Percentiles rank a stretch among this genome's conserved stretches.
Conservation (phyloP, 768 basidiomycete genomes). For the Lactifluus piperatus region DNA sequence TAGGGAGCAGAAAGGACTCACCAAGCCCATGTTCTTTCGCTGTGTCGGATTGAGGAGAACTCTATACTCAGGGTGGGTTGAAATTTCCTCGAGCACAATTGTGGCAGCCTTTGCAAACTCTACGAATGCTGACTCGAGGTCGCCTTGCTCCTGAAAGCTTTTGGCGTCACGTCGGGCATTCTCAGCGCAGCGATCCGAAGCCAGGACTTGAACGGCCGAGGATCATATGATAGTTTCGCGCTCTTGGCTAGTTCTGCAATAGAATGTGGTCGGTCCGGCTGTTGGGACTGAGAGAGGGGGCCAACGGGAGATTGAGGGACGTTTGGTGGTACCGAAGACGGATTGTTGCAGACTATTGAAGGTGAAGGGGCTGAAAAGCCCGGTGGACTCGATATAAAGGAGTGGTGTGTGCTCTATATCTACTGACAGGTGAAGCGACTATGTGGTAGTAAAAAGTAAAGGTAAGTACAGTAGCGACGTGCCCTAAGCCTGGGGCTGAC, state of each 20-base stretch:
- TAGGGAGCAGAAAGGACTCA: slow-evolving; percentile 33
- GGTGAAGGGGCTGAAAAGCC: too few species aligned
- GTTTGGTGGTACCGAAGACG: slow-evolving; percentile 2
- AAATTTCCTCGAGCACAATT: slow-evolving; percentile 71
- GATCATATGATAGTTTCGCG: slow-evolving; percentile 48
- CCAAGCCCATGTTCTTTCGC: slow-evolving; percentile 57
- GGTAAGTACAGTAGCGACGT: too few species aligned
- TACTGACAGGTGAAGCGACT: too few species aligned
- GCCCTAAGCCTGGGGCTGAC: too few species aligned
- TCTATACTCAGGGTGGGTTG: slow-evolving; percentile 58
- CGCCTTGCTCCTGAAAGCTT: slow-evolving; percentile 31
- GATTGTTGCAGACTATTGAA: slow-evolving; percentile 18
- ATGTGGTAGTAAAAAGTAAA: too few species aligned
- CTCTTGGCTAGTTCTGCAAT: slow-evolving; percentile 60
- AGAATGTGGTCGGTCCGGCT: slow-evolving; percentile 32
- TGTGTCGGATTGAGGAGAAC: slow-evolving; percentile 47
- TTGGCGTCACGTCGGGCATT: slow-evolving; percentile 40
- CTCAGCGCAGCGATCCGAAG: slow-evolving; percentile 59
- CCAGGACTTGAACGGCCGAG: slow-evolving; percentile 54
- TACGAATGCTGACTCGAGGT: slow-evolving; percentile 66
- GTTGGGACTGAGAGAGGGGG: neutral
- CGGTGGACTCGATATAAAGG: too few species aligned
- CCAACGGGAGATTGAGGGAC: slow-evolving; percentile 3
- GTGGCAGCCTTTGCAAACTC: slow-evolving; percentile 67
- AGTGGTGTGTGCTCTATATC: too few species aligned